phyloP scores from a whole-genome alignment of 495 filamentous ascomycete genomes.

The Aspergillus sparsus region DNA sequence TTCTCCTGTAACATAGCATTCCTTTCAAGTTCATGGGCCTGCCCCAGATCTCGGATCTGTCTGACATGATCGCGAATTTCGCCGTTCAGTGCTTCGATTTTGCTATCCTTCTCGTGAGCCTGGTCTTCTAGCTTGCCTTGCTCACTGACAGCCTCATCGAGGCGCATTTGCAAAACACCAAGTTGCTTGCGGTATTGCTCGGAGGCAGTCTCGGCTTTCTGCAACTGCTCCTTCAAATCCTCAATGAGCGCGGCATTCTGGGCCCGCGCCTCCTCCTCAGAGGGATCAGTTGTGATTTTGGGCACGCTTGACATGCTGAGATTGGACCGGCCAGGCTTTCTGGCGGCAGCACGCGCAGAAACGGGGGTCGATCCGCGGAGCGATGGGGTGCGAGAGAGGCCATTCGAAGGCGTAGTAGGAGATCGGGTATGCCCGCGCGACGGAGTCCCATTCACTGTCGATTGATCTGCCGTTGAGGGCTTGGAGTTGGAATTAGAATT shows the following conservation, averaged over 20 bases:
- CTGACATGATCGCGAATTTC: constrained; percentile 77
- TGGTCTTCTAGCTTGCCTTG: constrained; percentile 84
- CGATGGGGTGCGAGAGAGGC: constrained; percentile 45
- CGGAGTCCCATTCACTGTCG: constrained; percentile 39
- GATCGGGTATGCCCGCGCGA: constrained; percentile 47
- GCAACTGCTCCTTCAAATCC: constrained; percentile 77
- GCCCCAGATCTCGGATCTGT: constrained; percentile 84
- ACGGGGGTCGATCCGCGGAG: constrained; percentile 56
- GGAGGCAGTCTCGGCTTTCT: constrained; percentile 74
- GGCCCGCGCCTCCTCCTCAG: constrained; percentile 62
- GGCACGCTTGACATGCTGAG: constrained; percentile 59
- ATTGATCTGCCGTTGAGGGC: constrained; percentile 40
- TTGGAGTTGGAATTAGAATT: constrained; percentile 33
- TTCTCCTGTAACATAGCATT: constrained; percentile 86
- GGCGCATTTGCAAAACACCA: constrained; percentile 77
- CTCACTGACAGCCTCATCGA: constrained; percentile 83
- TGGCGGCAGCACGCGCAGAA: constrained; percentile 66
- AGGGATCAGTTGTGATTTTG: constrained; percentile 57
- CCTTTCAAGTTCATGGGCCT: constrained; percentile 85
- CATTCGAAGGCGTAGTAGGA: constrained; percentile 42
- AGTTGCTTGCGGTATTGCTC: constrained; percentile 83
- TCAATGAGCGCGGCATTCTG: constrained; percentile 79
- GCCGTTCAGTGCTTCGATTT: constrained; percentile 73
- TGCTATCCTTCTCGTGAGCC: constrained; percentile 77
- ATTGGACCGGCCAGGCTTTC: constrained; percentile 60